Evolutionary conservation across 1,284 basidiomycete species (phyloP), one percentile per base, ranked within the genome.

Genomic region (Microbotryomycetes sp.): DNA sequence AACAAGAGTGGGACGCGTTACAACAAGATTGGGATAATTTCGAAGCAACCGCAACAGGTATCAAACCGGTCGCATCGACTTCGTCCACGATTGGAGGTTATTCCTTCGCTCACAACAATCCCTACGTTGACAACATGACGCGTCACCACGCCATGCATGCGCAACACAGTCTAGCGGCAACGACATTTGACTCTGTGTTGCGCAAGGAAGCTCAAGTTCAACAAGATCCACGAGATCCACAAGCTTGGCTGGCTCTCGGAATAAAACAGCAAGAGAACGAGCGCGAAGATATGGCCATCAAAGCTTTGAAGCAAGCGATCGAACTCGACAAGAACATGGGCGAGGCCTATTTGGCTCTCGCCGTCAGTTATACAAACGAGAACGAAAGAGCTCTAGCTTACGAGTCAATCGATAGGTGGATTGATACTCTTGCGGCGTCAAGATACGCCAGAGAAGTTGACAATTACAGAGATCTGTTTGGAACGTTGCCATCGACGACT

Each of bases 181-280:
- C 56, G 50, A 63, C 45, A 52, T 63, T 62, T 56, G 65, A 70
- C 23, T 73, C 69, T 25, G 59, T 69, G 47, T 80, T 97, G 19
- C 89, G 93, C 75, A 81, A 92, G 29, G 94, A 98, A 77, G 93
- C 92, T 3, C 83, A 82, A 7, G 92, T 96, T 9, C 90, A 96
- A 73, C 81, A 81, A 48, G 82, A 92, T 69, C 85, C 87, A 45
- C 79, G 76, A 0, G 83, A 88, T 66, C 85, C 88, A 0, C 72
- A 77, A 42, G 86, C 86, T 6, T 99, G 94, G 94, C 92, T 84
- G 73, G 84, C 88, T 62, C 85, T 98, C 50, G 94, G 96, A 28
- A 86, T 99, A 51, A 94, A 92, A 77, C 96, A 98, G 74, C 94
- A 99, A 77, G 94, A 97, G 77, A 97, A 96, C 75, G 94, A 99